These are phyloP conservation scores for Pseudocercospora eumusae DNA, from an alignment of 2,329 filamentous ascomycete species.

Conservation along the genomic window DNA sequence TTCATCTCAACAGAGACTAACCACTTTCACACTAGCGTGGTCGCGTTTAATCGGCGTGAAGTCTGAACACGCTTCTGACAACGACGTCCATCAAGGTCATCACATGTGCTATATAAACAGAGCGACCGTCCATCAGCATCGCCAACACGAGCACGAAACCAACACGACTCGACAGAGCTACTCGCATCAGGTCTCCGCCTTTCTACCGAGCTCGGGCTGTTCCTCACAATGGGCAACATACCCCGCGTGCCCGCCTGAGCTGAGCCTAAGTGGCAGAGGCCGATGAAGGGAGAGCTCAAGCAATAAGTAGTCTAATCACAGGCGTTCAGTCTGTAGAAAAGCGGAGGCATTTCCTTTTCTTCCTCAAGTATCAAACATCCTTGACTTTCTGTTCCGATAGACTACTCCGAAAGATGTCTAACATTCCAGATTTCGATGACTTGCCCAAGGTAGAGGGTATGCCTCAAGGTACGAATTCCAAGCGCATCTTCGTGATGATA, in stretches of 20 bases:
- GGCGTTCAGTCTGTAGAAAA: background rate
- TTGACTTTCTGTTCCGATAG: background rate
- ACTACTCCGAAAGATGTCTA: slow-evolving; percentile 26
- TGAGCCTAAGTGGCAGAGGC: slow-evolving; percentile 6
- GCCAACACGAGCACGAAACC: background rate
- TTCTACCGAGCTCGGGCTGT: slow-evolving; percentile 5
- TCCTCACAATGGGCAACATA: background rate
- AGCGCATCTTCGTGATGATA: background rate
- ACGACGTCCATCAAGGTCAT: background rate
- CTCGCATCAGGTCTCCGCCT: background rate
- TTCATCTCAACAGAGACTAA: background rate
- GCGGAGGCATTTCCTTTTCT: background rate
- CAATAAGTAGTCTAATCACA: slow-evolving; percentile 1
- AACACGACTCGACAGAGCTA: background rate
- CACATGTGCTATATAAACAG: background rate
- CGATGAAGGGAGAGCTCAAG: background rate
- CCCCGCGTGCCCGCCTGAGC: background rate
- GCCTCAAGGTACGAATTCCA: slow-evolving; percentile 40
- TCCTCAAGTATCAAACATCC: background rate
- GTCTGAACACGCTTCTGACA: background rate
- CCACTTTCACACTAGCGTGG: background rate
- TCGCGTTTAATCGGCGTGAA: background rate
- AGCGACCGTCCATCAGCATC: background rate
- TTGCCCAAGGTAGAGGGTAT: slow-evolving; percentile 46
- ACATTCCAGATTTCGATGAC: slow-evolving; percentile 44